Evolutionary conservation across 495 filamentous ascomycete species (phyloP).

Genomic region (Podospora anserina): DNA sequence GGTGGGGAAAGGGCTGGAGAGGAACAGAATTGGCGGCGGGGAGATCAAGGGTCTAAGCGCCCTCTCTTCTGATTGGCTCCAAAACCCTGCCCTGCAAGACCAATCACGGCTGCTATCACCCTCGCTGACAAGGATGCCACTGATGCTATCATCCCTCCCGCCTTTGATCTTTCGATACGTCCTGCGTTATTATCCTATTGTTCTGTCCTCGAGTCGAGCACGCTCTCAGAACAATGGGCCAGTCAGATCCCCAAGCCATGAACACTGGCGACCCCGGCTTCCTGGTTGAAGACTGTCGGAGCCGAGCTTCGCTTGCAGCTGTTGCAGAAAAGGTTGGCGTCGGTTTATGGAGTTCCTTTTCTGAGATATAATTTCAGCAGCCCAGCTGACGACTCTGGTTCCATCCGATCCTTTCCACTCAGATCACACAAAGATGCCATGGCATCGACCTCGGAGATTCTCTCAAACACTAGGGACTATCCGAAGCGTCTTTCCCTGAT

Average conservation of each 20-base stretch:
- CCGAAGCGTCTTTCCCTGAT: not conserved
- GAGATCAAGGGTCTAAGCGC: slow-evolving; percentile 31
- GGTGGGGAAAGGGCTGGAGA: slow-evolving; percentile 11
- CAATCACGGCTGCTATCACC: slow-evolving; percentile 36
- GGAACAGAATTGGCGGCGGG: slow-evolving; percentile 14
- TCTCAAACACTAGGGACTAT: slow-evolving; percentile 4
- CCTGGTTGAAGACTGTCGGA: slow-evolving; percentile 6
- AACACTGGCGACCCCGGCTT: slow-evolving; percentile 1
- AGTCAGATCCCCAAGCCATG: slow-evolving; percentile 6
- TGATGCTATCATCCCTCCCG: slow-evolving; percentile 28
- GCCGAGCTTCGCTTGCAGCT: slow-evolving; percentile 3
- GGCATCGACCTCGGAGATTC: not conserved
- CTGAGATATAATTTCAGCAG: not conserved
- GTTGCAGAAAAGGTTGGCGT: slow-evolving; percentile 9
- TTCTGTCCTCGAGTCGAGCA: slow-evolving; percentile 16
- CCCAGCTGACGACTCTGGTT: slow-evolving; percentile 2
- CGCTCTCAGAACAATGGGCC: slow-evolving; percentile 6
- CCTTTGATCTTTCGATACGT: slow-evolving; percentile 25
- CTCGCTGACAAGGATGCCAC: slow-evolving; percentile 27
- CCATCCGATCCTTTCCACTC: not conserved
- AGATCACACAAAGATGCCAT: not conserved
- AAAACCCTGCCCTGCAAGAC: slow-evolving; percentile 23
- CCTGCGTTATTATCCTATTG: slow-evolving; percentile 31
- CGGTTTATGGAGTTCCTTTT: not conserved
- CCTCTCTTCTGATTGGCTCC: slow-evolving; percentile 30